Percentiles rank a stretch among this genome's conserved stretches.
phyloP scores from a whole-genome alignment of 768 basidiomycete genomes.

The Hydnum rufescens region DNA sequence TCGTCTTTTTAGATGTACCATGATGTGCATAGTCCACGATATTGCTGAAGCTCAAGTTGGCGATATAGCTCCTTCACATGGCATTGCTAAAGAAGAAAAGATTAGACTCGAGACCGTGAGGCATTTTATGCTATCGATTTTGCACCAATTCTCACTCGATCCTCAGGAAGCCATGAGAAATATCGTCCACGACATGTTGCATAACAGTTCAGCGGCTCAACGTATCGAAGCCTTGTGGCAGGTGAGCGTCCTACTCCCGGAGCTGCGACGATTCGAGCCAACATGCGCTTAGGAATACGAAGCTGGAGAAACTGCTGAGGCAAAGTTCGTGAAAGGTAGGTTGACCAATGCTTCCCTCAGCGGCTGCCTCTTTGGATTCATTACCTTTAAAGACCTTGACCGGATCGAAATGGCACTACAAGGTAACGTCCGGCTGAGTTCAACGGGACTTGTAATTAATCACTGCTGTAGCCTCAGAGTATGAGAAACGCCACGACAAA shows the following conservation, averaged over 20 bases:
- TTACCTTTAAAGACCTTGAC: conserved; percentile 41
- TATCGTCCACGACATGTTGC: conserved; percentile 79
- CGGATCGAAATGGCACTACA: conserved; percentile 77
- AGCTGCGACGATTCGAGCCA: neutral
- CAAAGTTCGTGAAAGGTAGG: conserved; percentile 68
- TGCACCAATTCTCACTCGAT: neutral
- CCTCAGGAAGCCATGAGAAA: conserved; percentile 73
- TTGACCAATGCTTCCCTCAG: neutral
- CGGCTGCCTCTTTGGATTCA: neutral
- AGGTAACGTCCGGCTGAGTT: conserved; percentile 23
- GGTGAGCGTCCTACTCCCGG: conserved; percentile 22
- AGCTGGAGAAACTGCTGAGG: conserved; percentile 47
- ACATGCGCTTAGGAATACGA: conserved; percentile 63
- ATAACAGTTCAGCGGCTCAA: conserved; percentile 43
- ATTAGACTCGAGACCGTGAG: conserved; percentile 48
- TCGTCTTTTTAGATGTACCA: conserved; percentile 37
- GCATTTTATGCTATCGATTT: neutral
- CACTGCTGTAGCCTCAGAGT: conserved; percentile 38
- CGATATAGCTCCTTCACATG: conserved; percentile 81
- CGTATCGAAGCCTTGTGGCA: conserved; percentile 54
- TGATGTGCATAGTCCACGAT: conserved; percentile 88
- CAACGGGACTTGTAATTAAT: neutral
- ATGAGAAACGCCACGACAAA: conserved; percentile 31
- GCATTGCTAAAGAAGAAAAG: conserved; percentile 68
- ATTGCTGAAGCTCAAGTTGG: conserved; percentile 95